These are phyloP conservation scores for Ogataea degrootiae DNA, from an alignment of 805 yeast genomes.

Conservation along the genomic window DNA sequence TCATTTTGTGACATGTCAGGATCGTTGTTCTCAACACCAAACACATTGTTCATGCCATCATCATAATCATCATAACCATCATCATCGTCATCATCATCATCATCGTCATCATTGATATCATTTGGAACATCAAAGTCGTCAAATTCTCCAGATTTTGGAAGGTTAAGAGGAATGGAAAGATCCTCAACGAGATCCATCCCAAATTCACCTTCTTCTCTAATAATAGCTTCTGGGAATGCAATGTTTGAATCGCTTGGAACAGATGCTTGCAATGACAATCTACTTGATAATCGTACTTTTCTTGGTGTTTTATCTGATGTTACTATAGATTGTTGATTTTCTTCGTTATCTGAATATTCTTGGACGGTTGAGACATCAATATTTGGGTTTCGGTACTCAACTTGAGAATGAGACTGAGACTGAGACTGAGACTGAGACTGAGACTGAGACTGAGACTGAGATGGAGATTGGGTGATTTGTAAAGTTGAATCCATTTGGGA, in stretches of 20 bases:
- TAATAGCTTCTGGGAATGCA: slow-evolving; percentile 32
- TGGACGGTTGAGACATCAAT: slow-evolving; percentile 3
- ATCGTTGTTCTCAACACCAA: slow-evolving; percentile 4
- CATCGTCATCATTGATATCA: background rate
- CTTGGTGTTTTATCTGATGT: slow-evolving; percentile 18
- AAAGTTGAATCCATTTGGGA: background rate
- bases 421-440: slow-evolving; percentile 3
- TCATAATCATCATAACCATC: slow-evolving; percentile 9
- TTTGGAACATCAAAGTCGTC: background rate
- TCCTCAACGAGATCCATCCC: slow-evolving; percentile 17
- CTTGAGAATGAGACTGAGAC: slow-evolving; percentile 1
- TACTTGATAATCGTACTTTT: slow-evolving; percentile 17
- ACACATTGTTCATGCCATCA: background rate
- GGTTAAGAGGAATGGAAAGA: slow-evolving; percentile 2
- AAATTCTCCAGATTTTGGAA: background rate
- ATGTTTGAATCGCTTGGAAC: slow-evolving; percentile 26
- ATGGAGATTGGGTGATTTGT: background rate
- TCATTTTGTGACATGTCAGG: slow-evolving; percentile 1
- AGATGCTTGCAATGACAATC: slow-evolving; percentile 24
- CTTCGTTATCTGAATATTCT: slow-evolving; percentile 1
- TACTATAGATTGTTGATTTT: slow-evolving; percentile 1
- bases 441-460: background rate
- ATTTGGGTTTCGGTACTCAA: background rate
- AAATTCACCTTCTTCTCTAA: slow-evolving; percentile 26
- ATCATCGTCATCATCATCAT: slow-evolving; percentile 6